Conservation (phyloP, 1,139 yeast species). For the Sugiyamaella neomexicana region DNA sequence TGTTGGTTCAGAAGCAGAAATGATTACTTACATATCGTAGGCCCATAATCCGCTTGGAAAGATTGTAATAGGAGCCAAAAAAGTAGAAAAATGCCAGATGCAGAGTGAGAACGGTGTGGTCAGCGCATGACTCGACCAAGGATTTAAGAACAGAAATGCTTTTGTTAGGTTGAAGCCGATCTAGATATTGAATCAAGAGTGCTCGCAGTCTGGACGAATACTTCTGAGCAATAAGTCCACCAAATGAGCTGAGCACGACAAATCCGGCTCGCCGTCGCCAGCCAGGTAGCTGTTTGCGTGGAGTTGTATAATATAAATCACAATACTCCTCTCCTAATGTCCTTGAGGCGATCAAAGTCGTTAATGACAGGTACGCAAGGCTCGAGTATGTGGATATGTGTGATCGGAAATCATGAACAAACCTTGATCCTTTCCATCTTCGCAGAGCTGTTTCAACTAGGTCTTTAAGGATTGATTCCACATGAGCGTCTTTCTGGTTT, state of each 20-base stretch:
- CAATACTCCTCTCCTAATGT: conserved; percentile 95
- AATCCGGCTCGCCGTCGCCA: conserved; percentile 35
- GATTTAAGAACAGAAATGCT: neutral
- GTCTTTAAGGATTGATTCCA: conserved; percentile 55
- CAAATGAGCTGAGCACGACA: conserved; percentile 35
- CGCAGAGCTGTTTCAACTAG: conserved; percentile 61
- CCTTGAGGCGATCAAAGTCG: conserved; percentile 73
- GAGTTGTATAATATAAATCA: conserved; percentile 68
- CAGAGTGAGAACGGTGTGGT: conserved; percentile 44
- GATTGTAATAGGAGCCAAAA: conserved; percentile 73
- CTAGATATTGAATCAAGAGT: conserved; percentile 10
- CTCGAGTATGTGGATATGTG: conserved; percentile 62
- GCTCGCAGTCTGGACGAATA: conserved; percentile 21
- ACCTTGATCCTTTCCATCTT: conserved; percentile 63
- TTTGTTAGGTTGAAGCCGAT: conserved; percentile 2
- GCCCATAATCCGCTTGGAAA: conserved; percentile 76
- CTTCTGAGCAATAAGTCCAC: conserved; percentile 25
- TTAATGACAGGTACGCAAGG: conserved; percentile 61
- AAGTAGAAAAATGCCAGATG: conserved; percentile 84
- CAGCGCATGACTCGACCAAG: conserved; percentile 14
- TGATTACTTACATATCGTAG: conserved; percentile 67
- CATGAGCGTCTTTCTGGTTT: conserved; percentile 81
- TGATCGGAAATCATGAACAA: conserved; percentile 61
- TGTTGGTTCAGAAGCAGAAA: too few species aligned
- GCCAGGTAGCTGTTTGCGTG: conserved; percentile 46